Conservation (phyloP, 2,329 filamentous ascomycete species). For the Erysiphe pulchra region DNA sequence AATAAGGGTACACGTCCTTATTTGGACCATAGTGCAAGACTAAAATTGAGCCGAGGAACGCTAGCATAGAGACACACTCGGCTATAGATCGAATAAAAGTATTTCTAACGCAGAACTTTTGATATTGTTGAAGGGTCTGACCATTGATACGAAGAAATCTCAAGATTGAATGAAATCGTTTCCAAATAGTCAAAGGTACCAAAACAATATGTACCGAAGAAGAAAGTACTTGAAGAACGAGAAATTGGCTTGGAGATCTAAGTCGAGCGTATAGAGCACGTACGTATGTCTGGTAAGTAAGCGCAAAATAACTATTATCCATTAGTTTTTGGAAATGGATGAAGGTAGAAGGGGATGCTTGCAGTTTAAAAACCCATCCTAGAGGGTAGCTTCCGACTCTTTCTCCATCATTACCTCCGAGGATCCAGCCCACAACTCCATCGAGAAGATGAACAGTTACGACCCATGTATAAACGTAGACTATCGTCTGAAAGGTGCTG, state of each 20-base stretch:
- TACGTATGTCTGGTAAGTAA: constrained; percentile 48
- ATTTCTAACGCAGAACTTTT: constrained; percentile 38
- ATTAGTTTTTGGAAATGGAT: background rate
- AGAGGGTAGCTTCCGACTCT: constrained; percentile 44
- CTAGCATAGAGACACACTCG: constrained; percentile 42
- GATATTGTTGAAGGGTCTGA: constrained; percentile 35
- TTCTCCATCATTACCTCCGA: constrained; percentile 38
- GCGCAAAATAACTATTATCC: constrained; percentile 3
- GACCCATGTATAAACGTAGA: constrained; percentile 48
- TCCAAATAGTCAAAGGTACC: constrained; percentile 37
- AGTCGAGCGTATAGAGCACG: constrained; percentile 42
- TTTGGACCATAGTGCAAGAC: constrained; percentile 42
- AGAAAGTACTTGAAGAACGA: constrained; percentile 37
- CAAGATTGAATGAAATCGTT: constrained; percentile 28
- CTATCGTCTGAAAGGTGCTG: constrained; percentile 36
- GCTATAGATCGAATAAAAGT: constrained; percentile 42
- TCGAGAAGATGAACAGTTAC: constrained; percentile 39
- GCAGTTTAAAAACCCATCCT: constrained; percentile 47
- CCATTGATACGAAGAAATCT: constrained; percentile 26
- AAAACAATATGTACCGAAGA: constrained; percentile 36
- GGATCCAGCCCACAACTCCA: constrained; percentile 37
- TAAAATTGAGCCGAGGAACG: constrained; percentile 37
- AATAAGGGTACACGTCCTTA: constrained; percentile 43
- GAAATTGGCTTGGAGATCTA: constrained; percentile 36
- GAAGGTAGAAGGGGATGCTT: constrained; percentile 10